Conservation (phyloP, 2,329 filamentous ascomycete species). For the Hypoxylon sp. region DNA sequence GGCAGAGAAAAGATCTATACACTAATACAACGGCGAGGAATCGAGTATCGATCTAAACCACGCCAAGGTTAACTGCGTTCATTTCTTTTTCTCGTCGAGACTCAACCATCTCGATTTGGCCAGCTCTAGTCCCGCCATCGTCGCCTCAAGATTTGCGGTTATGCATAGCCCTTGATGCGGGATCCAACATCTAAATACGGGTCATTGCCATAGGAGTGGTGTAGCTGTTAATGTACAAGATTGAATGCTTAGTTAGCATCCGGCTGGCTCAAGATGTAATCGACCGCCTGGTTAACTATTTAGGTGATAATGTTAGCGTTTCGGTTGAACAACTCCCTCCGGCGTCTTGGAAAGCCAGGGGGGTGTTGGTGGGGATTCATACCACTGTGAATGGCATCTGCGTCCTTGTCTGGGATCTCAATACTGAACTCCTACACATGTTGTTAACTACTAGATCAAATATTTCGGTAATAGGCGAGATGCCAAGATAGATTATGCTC, state of each 20-base stretch:
- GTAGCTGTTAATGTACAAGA: constrained; percentile 53
- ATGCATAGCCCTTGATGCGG: constrained; percentile 31
- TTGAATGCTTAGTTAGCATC: constrained; percentile 77
- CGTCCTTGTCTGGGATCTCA: constrained; percentile 98
- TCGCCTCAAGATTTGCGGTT: constrained; percentile 29
- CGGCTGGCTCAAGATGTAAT: constrained; percentile 93
- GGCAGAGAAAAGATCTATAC: constrained; percentile 52
- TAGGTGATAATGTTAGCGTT: constrained; percentile 39
- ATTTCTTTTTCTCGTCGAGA: constrained; percentile 39
- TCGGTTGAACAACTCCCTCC: not conserved
- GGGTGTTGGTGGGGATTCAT: constrained; percentile 59
- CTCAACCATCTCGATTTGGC: constrained; percentile 24
- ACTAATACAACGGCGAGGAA: constrained; percentile 53
- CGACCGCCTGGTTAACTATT: constrained; percentile 91
- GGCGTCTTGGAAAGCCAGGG: constrained; percentile 6
- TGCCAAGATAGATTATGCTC: constrained; percentile 29
- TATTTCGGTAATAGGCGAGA: not conserved
- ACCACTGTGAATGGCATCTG: constrained; percentile 94
- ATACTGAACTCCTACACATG: constrained; percentile 77
- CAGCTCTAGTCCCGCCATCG: constrained; percentile 29
- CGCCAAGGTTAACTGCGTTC: constrained; percentile 39
- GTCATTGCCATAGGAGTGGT: constrained; percentile 48
- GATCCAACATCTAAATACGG: constrained; percentile 40
- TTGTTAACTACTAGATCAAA: constrained; percentile 46
- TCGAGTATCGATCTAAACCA: constrained; percentile 36